Evolutionary conservation across 257 asterid species (phyloP).

Genomic region (Fraxinus cuspidata): DNA sequence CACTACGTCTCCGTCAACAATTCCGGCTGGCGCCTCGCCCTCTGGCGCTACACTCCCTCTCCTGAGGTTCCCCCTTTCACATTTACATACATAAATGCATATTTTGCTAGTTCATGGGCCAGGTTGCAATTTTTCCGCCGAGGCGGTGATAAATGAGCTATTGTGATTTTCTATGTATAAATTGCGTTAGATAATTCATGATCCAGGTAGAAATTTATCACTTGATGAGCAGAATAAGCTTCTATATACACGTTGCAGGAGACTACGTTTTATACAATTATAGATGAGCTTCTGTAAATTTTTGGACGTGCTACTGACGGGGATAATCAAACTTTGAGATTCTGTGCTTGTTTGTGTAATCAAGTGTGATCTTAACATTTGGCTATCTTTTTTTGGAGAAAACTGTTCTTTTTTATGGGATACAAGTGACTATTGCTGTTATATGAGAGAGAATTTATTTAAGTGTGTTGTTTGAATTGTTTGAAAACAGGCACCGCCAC

Average conservation of each 20-base stretch:
- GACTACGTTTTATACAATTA: background rate
- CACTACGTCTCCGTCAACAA: slow-evolving; percentile 73
- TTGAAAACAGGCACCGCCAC: slow-evolving; percentile 66
- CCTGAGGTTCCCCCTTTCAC: slow-evolving; percentile 53
- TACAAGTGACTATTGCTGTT: slow-evolving; percentile 1
- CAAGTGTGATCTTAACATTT: background rate
- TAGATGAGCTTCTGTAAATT: slow-evolving; percentile 13
- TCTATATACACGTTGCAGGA: background rate
- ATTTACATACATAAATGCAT: background rate
- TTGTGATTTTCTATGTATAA: background rate
- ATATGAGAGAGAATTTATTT: slow-evolving; percentile 4
- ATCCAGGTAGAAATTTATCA: background rate
- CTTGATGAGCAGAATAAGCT: background rate
- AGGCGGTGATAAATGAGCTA: background rate
- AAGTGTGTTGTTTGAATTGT: background rate
- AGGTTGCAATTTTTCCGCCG: background rate
- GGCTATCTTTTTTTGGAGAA: background rate
- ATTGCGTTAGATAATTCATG: slow-evolving; percentile 17
- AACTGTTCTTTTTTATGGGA: background rate
- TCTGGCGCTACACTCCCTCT: slow-evolving; percentile 91
- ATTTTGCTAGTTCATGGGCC: background rate
- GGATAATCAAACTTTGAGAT: slow-evolving; percentile 9
- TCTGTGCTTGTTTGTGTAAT: slow-evolving; percentile 6
- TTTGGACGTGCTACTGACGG: slow-evolving; percentile 11
- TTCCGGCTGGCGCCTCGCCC: slow-evolving; percentile 82